Conservation (phyloP, 371 early-diverging fungal genomes). For the Ordospora pajunii region DNA sequence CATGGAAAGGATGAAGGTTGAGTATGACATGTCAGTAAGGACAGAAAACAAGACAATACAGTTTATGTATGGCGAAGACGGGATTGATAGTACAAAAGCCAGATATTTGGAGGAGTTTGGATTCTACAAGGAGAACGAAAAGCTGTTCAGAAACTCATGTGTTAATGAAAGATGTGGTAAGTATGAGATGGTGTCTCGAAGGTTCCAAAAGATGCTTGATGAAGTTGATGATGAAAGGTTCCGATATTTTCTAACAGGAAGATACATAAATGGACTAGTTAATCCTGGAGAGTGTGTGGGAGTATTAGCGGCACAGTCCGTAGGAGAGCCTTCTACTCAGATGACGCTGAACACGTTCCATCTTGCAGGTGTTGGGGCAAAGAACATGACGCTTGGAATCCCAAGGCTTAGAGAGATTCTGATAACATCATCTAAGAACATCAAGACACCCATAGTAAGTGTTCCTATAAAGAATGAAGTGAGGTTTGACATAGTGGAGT, state of each 20-base stretch:
- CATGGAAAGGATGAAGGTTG: constrained; percentile 83
- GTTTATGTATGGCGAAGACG: constrained; percentile 97
- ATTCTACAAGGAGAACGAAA: constrained; percentile 68
- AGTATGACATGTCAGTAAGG: constrained; percentile 90
- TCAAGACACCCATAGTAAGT: constrained; percentile 86
- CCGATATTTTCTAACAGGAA: constrained; percentile 6
- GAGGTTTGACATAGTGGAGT: background rate
- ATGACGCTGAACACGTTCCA: constrained; percentile 99
- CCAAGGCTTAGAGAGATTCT: constrained; percentile 98
- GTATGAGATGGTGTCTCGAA: background rate
- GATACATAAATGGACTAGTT: constrained; percentile 63
- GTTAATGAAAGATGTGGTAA: background rate
- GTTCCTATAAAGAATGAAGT: constrained; percentile 66
- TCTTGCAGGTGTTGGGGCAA: constrained; percentile 97
- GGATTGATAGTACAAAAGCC: constrained; percentile 84
- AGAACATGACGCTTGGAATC: constrained; percentile 96
- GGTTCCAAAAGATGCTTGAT: background rate
- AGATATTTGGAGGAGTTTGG: constrained; percentile 67
- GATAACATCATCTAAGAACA: constrained; percentile 85
- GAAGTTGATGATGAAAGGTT: background rate
- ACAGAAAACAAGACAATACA: constrained; percentile 83
- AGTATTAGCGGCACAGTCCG: constrained; percentile 87
- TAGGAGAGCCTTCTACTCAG: constrained; percentile 99
- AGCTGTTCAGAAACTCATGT: background rate
- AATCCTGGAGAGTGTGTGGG: constrained; percentile 97